phyloP scores from a whole-genome alignment of 306 rosid species.

The Cucumis melo region DNA sequence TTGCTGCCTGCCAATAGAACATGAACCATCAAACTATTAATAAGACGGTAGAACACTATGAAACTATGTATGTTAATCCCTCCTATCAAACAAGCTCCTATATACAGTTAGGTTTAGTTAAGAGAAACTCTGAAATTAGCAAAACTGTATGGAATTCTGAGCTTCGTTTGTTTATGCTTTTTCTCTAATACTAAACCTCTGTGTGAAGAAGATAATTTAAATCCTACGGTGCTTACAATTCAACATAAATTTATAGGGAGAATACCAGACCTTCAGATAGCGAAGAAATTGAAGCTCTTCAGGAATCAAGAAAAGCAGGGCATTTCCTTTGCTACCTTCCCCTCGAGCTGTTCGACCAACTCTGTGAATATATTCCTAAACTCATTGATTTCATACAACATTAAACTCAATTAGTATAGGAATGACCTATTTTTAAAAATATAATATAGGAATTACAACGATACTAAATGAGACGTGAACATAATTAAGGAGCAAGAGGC shows the following conservation, averaged over 20 bases:
- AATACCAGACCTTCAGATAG: conserved; percentile 53
- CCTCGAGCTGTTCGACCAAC: conserved; percentile 99
- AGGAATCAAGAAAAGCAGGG: conserved; percentile 70
- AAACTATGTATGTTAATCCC: background rate
- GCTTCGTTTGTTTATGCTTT: background rate
- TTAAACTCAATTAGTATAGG: background rate
- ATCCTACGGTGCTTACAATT: background rate
- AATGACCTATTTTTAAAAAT: background rate
- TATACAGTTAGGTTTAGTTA: background rate
- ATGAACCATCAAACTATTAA: background rate
- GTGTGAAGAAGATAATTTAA: background rate
- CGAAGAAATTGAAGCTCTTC: conserved; percentile 71
- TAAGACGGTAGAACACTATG: background rate
- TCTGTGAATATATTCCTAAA: conserved; percentile 89
- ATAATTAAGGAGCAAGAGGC: background rate
- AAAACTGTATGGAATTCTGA: background rate
- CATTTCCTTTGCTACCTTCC: conserved; percentile 83
- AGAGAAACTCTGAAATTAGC: background rate
- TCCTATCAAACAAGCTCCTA: background rate
- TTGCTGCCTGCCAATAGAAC: conserved; percentile 50
- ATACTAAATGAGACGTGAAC: background rate
- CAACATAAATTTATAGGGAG: background rate
- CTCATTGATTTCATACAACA: conserved; percentile 10
- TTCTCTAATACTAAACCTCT: background rate
- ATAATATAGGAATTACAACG: background rate